Evolutionary conservation across 352 stramenopile species (phyloP).

Genomic region (Phytopythium delawarense): DNA sequence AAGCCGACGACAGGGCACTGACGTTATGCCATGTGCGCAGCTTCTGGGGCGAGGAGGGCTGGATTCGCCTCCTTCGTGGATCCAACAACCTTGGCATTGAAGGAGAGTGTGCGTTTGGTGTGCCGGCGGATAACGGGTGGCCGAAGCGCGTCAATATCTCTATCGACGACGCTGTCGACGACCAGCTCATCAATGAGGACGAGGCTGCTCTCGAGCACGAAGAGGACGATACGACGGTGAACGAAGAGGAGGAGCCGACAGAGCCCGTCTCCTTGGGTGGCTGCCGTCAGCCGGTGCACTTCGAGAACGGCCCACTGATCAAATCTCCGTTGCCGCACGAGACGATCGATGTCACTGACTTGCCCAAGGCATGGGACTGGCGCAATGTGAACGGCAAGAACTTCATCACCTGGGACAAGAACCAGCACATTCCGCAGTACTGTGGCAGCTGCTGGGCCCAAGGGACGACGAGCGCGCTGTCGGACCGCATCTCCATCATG

Average conservation of each 20-base stretch:
- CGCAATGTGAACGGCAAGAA: slow-evolving; percentile 91
- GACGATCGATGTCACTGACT: slow-evolving; percentile 65
- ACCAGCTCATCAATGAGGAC: slow-evolving; percentile 8
- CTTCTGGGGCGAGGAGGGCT: slow-evolving; percentile 95
- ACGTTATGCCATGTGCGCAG: slow-evolving; percentile 10
- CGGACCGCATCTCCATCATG: slow-evolving; percentile 90
- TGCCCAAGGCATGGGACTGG: slow-evolving; percentile 95
- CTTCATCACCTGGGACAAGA: slow-evolving; percentile 97
- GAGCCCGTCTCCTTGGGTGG: slow-evolving; percentile 22
- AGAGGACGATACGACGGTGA: slow-evolving; percentile 15
- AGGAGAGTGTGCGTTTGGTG: slow-evolving; percentile 90
- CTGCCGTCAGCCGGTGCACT: slow-evolving; percentile 63
- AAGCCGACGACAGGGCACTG: slow-evolving; percentile 9
- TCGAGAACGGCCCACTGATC: slow-evolving; percentile 63
- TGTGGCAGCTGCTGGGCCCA: slow-evolving; percentile 93
- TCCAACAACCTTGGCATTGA: slow-evolving; percentile 94
- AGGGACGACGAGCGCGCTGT: slow-evolving; percentile 83
- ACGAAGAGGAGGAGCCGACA: slow-evolving; percentile 6
- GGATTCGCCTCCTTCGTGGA: slow-evolving; percentile 90
- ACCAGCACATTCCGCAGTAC: slow-evolving; percentile 97
- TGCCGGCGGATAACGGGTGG: slow-evolving; percentile 79
- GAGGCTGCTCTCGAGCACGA: slow-evolving; percentile 12
- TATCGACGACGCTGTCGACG: not conserved
- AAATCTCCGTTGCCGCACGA: slow-evolving; percentile 69
- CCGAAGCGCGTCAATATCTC: slow-evolving; percentile 39